These are phyloP conservation scores for Penicillium daleae DNA, from an alignment of 495 filamentous ascomycete species.

Conservation along the genomic window DNA sequence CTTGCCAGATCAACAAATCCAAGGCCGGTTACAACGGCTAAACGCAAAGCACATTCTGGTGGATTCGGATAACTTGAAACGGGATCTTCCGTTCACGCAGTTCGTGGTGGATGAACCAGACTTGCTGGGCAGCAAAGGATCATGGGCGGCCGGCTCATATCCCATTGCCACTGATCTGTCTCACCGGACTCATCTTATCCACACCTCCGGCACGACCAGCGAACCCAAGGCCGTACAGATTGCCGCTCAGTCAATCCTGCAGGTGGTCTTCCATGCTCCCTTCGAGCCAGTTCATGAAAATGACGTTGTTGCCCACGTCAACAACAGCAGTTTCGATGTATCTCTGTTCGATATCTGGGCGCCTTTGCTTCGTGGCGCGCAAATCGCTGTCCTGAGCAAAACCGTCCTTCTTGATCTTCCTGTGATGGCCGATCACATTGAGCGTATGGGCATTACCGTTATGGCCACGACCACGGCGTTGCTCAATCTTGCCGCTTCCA, in stretches of 20 bases:
- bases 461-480: conserved; percentile 28
- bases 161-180: background rate
- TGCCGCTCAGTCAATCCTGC: conserved; percentile 19
- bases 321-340: conserved; percentile 33
- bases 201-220: conserved; percentile 30
- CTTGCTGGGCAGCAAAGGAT: background rate
- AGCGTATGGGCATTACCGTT: conserved; percentile 7
- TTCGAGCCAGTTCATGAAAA: conserved; percentile 14
- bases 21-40: conserved; percentile 8
- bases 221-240: conserved; percentile 33
- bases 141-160: background rate
- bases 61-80: conserved; percentile 8
- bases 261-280: conserved; percentile 25
- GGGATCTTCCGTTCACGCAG: conserved; percentile 7
- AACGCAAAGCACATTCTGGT: conserved; percentile 15
- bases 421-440: background rate
- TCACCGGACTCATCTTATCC: conserved; percentile 29
- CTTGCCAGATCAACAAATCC: conserved; percentile 20
- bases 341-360: conserved; percentile 35
- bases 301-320: conserved; percentile 27
- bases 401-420: conserved; percentile 16
- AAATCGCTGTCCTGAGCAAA: conserved; percentile 22
- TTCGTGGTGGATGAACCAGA: background rate
- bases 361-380: conserved; percentile 22
- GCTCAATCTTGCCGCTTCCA: conserved; percentile 21